Evolutionary conservation across 2,329 filamentous ascomycete genomes (phyloP), one percentile per base, ranked within the genome.

Genomic region (Clonostachys byssicola): DNA sequence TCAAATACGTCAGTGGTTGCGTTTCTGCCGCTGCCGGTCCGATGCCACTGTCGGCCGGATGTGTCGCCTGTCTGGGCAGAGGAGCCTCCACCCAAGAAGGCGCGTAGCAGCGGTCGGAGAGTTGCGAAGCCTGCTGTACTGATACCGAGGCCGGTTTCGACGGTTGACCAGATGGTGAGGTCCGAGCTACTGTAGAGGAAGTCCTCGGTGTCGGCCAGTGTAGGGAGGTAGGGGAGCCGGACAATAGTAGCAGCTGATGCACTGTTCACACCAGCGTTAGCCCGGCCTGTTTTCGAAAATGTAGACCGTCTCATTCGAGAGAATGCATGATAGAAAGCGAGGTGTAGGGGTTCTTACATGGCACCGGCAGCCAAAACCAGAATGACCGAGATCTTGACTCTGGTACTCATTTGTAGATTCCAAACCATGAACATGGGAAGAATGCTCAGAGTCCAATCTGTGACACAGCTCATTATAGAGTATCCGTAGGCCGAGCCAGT

Each of bases 101-200:
- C 45, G 12, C 50, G 50, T 36, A 70, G 58, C 12, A 70, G 64
- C 2, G 68, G 67, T 12, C 60, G 58, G 2, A 73, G 63, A 2
- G 70, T 73, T 6, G 70, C 70, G 2, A 68, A 46, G 1, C 57
- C 63, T 6, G 67, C 62, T 8, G 70, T 66, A 1, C 61, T 65
- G 39, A 73, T 68, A 34, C 65, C 70, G 36, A 73, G 63, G 5
- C 68, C 68, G 5, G 65, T 66, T 51, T 74, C 71, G 36, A 72
- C 61, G 17, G 71, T 72, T 2, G 66, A 72, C 70, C 70, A 74
- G 47, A 74, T 67, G 16, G 69, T 68, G 6, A 73, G 57, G 43
- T 71, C 69, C 17, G 67, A 62, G 16, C 67, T 69, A 36, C 67
- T 61, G 60, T 67, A 73, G 10, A 73, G 64, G 49, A 70, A 73